Percentiles rank a stretch among this genome's conserved stretches.
These are phyloP conservation scores for Eucommia ulmoides DNA, from an alignment of 257 asterid genomes.

Conservation along the genomic window DNA sequence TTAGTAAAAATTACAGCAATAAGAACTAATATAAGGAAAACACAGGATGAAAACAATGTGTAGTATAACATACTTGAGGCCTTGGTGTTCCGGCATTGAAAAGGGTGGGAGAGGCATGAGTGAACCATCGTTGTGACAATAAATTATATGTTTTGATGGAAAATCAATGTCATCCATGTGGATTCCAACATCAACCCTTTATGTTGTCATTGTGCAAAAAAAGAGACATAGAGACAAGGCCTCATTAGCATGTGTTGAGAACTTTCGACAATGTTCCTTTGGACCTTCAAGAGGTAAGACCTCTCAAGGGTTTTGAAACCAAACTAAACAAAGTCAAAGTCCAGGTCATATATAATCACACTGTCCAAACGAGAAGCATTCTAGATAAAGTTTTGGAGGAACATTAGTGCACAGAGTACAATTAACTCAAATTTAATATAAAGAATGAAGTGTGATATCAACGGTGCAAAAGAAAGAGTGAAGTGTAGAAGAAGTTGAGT, in stretches of 20 bases:
- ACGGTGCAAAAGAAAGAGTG: too few species aligned
- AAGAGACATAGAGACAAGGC: too few species aligned
- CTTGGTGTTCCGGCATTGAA: constrained; percentile 97
- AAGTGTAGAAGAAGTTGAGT: too few species aligned
- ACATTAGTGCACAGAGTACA: too few species aligned
- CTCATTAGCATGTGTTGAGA: constrained; percentile 98
- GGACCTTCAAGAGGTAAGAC: constrained; percentile 72
- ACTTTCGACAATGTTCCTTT: constrained; percentile 85
- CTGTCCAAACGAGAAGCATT: constrained; percentile 78
- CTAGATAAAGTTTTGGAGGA: too few species aligned
- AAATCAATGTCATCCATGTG: constrained; percentile 72
- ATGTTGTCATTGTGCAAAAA: too few species aligned
- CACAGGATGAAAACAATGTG: too few species aligned
- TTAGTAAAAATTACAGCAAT: not conserved
- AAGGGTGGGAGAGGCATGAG: constrained; percentile 97
- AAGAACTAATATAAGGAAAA: too few species aligned
- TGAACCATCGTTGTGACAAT: constrained; percentile 90
- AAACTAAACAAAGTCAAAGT: constrained; percentile 85
- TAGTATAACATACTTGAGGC: constrained; percentile 71
- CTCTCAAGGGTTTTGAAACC: constrained; percentile 94
- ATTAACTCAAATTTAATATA: too few species aligned
- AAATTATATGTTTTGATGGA: constrained; percentile 72
- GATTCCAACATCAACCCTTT: constrained; percentile 92
- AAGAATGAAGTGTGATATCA: too few species aligned
- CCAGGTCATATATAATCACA: constrained; percentile 87